These are phyloP conservation scores for Solanum microdontum DNA, from an alignment of 257 asterid species.

Conservation along the genomic window DNA sequence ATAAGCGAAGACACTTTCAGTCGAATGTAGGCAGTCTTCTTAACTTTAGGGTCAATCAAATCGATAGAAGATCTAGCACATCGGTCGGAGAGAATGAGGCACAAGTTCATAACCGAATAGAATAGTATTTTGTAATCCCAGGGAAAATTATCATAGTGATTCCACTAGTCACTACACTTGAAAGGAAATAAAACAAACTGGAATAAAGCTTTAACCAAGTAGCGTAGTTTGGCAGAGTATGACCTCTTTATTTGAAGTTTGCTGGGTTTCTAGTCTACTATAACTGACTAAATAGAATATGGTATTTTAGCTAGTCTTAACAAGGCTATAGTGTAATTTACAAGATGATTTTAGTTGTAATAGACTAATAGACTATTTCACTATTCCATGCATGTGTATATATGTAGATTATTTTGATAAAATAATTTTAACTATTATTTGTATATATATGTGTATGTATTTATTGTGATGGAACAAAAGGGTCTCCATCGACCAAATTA, in stretches of 20 bases:
- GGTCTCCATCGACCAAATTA: background rate
- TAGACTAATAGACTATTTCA: background rate
- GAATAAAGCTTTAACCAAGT: too few relatives aligned
- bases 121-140: too few relatives aligned
- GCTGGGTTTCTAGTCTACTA: background rate
- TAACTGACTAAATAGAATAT: background rate
- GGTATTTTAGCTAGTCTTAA: background rate
- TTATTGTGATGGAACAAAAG: background rate
- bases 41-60: background rate
- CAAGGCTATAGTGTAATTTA: too few relatives aligned
- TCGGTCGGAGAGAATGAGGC: background rate
- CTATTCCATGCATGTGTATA: background rate
- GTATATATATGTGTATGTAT: too few relatives aligned
- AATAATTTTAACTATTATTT: too few relatives aligned
- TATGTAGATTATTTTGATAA: background rate
- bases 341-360: background rate
- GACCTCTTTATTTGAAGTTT: background rate
- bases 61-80: background rate
- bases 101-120: background rate
- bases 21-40: background rate
- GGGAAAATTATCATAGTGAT: background rate
- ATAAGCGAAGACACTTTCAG: background rate
- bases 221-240: too few relatives aligned
- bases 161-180: too few relatives aligned
- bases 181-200: background rate